These are phyloP conservation scores for Endoconidiophora polonica DNA, from an alignment of 2,329 filamentous ascomycete species.

Conservation along the genomic window DNA sequence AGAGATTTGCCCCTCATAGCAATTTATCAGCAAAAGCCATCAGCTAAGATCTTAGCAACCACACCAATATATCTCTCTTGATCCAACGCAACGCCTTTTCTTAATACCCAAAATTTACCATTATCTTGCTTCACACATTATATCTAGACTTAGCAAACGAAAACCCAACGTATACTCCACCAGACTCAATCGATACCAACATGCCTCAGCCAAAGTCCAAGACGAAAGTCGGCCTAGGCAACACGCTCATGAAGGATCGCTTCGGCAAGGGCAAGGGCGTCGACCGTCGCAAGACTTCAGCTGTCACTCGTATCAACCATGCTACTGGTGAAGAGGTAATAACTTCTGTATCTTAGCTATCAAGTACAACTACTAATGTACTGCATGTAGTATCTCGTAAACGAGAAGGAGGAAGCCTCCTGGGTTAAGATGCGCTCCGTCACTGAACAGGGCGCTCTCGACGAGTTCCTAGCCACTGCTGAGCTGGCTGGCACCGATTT, in stretches of 20 bases:
- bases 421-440: slow-evolving; percentile 99
- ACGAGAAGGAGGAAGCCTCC: slow-evolving; percentile 73
- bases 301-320: slow-evolving; percentile 53
- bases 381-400: slow-evolving; percentile 58
- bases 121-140: not conserved
- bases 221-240: slow-evolving; percentile 85
- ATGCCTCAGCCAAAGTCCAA: slow-evolving; percentile 74
- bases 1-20: slow-evolving; percentile 12
- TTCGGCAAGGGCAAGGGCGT: slow-evolving; percentile 84
- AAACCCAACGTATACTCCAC: not conserved
- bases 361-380: slow-evolving; percentile 15
- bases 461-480: slow-evolving; percentile 91
- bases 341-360: not conserved
- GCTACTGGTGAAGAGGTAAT: slow-evolving; percentile 57
- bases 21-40: slow-evolving; percentile 12
- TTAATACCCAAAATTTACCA: no score
- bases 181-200: slow-evolving; percentile 17
- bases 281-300: slow-evolving; percentile 55
- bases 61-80: not conserved
- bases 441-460: slow-evolving; percentile 87
- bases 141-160: not conserved
- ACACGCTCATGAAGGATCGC: slow-evolving; percentile 95
- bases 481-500: slow-evolving; percentile 98
- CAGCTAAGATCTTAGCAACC: not conserved
- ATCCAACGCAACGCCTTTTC: not conserved